Percentiles rank a stretch among this genome's conserved stretches.
phyloP scores from a whole-genome alignment of 2,329 filamentous ascomycete genomes.

The Exophiala mesophila region DNA sequence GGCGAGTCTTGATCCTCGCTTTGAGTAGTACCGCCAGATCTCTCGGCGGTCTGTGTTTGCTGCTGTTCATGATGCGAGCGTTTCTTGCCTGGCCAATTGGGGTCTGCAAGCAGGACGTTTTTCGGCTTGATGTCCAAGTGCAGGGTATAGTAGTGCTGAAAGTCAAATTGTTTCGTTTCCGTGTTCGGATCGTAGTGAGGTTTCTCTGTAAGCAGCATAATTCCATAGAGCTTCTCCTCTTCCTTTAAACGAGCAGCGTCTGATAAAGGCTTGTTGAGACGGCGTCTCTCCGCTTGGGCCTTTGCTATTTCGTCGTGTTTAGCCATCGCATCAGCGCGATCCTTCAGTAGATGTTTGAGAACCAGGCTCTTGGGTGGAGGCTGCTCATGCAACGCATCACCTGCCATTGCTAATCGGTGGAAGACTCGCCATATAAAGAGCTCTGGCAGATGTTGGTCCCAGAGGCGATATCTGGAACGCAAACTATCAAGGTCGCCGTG shows the following conservation, averaged over 20 bases:
- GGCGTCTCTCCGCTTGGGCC: background rate
- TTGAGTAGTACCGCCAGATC: background rate
- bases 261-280: background rate
- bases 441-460: slow-evolving; percentile 20
- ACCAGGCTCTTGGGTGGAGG: slow-evolving; percentile 6
- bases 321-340: slow-evolving; percentile 4
- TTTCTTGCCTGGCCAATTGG: background rate
- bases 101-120: slow-evolving; percentile 69
- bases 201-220: background rate
- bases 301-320: background rate
- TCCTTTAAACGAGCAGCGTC: background rate
- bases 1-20: background rate
- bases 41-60: background rate
- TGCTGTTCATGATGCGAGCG: background rate
- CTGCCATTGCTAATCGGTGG: slow-evolving; percentile 13
- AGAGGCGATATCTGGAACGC: slow-evolving; percentile 14
- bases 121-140: slow-evolving; percentile 96
- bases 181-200: background rate
- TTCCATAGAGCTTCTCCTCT: background rate
- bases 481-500: slow-evolving; percentile 15
- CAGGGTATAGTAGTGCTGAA: slow-evolving; percentile 55
- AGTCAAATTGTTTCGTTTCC: background rate
- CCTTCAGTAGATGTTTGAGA: background rate
- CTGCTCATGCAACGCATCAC: slow-evolving; percentile 9
- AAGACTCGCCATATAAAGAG: slow-evolving; percentile 25